Percentiles rank a stretch among this genome's conserved stretches.
These are phyloP conservation scores for Trichosporon ovoides DNA, from an alignment of 1,284 basidiomycete species.

Conservation along the genomic window DNA sequence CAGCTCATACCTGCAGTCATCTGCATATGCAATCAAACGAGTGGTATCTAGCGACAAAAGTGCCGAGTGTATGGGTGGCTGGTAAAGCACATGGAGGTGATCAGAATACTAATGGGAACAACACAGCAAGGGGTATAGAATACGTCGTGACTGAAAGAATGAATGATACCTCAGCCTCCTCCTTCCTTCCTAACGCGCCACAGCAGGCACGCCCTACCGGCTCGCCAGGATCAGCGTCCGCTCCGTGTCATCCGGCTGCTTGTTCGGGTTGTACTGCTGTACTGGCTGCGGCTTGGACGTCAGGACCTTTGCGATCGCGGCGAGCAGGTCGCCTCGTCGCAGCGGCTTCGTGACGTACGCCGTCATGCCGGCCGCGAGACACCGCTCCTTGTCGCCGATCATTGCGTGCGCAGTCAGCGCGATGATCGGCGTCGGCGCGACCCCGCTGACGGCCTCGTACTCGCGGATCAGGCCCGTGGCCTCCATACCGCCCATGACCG, in stretches of 20 bases:
- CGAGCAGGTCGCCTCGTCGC: conserved; percentile 44
- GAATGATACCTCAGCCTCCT: no score
- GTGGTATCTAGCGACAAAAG: no score
- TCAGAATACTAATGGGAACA: no score
- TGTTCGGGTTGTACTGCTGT: conserved; percentile 2
- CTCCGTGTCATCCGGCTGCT: conserved; percentile 14
- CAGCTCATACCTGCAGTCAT: no score
- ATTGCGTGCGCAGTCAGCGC: conserved; percentile 74
- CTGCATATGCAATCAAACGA: no score
- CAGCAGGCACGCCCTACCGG: background rate
- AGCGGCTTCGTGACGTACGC: conserved; percentile 26
- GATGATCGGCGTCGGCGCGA: conserved; percentile 82
- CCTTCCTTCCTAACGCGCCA: no score
- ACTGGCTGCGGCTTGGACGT: conserved; percentile 18
- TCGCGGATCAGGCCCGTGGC: conserved; percentile 53
- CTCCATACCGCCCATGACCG: conserved; percentile 63
- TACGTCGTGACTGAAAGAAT: no score
- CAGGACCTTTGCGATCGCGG: conserved; percentile 46
- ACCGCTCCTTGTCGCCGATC: conserved; percentile 92
- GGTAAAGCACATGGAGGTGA: no score
- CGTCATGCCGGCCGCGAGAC: conserved; percentile 68
- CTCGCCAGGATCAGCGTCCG: conserved; percentile 18
- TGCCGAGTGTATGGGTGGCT: no score
- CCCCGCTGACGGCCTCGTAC: conserved; percentile 70
- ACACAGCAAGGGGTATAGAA: no score